Base-by-base conservation (phyloP, 1,284 basidiomycete species). In the Somion occarium region DNA sequence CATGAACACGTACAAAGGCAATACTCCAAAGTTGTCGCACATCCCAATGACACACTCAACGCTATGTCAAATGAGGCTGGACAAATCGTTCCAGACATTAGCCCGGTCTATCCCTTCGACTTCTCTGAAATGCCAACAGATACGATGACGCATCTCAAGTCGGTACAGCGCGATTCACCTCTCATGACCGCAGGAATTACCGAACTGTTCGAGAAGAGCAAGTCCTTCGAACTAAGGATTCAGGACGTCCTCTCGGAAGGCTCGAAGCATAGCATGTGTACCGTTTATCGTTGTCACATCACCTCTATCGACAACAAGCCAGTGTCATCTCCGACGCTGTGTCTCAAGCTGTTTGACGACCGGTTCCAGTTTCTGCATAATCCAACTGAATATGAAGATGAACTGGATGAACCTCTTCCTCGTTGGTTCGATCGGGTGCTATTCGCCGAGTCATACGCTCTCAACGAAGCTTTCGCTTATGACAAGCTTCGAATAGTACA, bases 271-370 rank as follows among this genome's bases (percentile, higher is more conserved):
- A 19, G 38, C n/a, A 44, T 46, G 11, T 49, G 44, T 5, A 48
- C 48, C 9, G 48, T 49, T 24, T 49, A 48, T 26, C 38, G 18
- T 11, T 49, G 48, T 24, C 48, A 38, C 18, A 19, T 49, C n/a
- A 45, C 38, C 12, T 42, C 37, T 19, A 49, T 49, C 19, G 48
- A 49, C 34, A 38, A 20, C 12, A 22, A 19, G 9, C 39, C n/a
- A 13, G 24, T 49, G n/a, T 23, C 48, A 19, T 7, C 2, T 12
- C 37, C 48, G 11, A 22, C 3, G 5, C 39, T 49, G 15, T 49
- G 48, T 41, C 38, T 49, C 7, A 49, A 49, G 25, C 38, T 49
- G 25, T 49, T 49, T 23, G 48, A 49, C 30, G 48, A 49, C 24
- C 15, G 48, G n/a, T 49, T 49, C 38, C 48, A 49, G 48, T 23